Base-by-base conservation (phyloP, 2,329 filamentous ascomycete species). In the Chaetomiaceae sp. region DNA sequence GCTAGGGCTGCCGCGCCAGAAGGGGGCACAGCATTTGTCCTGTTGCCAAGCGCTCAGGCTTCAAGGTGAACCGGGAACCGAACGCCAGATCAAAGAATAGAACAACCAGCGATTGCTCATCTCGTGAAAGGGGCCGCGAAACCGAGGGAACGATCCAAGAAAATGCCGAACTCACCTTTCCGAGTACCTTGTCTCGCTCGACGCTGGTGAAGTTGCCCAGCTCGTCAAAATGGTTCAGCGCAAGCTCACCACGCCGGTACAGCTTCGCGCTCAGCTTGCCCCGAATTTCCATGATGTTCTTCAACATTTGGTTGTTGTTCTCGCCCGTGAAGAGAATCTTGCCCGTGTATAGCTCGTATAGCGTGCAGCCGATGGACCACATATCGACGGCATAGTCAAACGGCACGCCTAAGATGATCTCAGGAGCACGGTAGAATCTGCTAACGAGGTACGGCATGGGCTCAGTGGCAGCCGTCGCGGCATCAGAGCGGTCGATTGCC, bases 291-390 rank as follows among this genome's bases (percentile, higher is more conserved):
- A 96, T 95, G 63, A 99, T 96, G 18, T 87, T 86, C 58, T 89
- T 88, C 55, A 99, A 81, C 94, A 99, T 99, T 73, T 96, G 90
- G 67, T 99, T 99, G 75, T 99, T 99, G 73, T 89, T 94, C 59
- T 89, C 83, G 54, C 94, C 94, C 1, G 90, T 90, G 69, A 99
- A 99, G 29, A 99, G 77, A 53, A 99, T 97, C 69, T 96, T 96
- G 65, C 94, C 94, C 0, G 94, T 97, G 74, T 95, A 97, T 36
- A 99, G 77, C 72, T 99, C 94, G 69, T 95, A 99, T 27, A 97
- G 77, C 0, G 94, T 99, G 72, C 94, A 99, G 33, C 94, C 95
- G 60, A 97, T 90, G 7, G 92, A 95, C 94, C 94, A 99, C 77
- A 96, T 89, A 69, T 99, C 94, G 60, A 97, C 89, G 7, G 87